Evolutionary conservation across 2,329 filamentous ascomycete genomes (phyloP).

Genomic region (Gyromitra esculenta): DNA sequence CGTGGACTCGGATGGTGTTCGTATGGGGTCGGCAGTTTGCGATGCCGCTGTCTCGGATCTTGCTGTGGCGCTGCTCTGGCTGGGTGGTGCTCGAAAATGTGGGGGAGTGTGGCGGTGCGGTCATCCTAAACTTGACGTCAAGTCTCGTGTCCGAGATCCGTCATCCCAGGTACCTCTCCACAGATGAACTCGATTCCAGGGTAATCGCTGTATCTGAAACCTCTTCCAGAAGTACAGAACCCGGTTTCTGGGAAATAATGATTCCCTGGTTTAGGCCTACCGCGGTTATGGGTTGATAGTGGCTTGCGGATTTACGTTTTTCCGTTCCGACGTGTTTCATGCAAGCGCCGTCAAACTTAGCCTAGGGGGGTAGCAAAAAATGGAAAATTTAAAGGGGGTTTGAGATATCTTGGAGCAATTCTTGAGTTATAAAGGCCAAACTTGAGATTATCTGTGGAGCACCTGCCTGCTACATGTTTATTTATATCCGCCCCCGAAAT

Average conservation of each 20-base stretch:
- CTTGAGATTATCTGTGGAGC: background rate
- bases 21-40: conserved; percentile 47
- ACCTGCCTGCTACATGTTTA: conserved; percentile 3
- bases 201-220: conserved; percentile 38
- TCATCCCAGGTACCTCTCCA: conserved; percentile 19
- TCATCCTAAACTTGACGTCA: conserved; percentile 35
- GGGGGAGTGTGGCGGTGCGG: conserved; percentile 38
- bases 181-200: conserved; percentile 6
- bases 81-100: conserved; percentile 9
- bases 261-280: conserved; percentile 31
- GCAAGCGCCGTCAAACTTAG: conserved; percentile 14
- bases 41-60: conserved; percentile 40
- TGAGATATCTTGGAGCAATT: background rate
- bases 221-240: conserved; percentile 26
- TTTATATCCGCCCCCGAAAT: conserved; percentile 26
- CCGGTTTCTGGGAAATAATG: conserved; percentile 45
- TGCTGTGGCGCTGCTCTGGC: conserved; percentile 43
- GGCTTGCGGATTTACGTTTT: conserved; percentile 47
- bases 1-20: conserved; percentile 41
- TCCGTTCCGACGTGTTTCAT: conserved; percentile 42
- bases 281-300: conserved; percentile 24
- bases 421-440: background rate
- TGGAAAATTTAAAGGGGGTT: background rate
- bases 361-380: background rate
- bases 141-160: conserved; percentile 17